phyloP scores from a whole-genome alignment of 768 basidiomycete species.

The Phlegmacium glaucopus region DNA sequence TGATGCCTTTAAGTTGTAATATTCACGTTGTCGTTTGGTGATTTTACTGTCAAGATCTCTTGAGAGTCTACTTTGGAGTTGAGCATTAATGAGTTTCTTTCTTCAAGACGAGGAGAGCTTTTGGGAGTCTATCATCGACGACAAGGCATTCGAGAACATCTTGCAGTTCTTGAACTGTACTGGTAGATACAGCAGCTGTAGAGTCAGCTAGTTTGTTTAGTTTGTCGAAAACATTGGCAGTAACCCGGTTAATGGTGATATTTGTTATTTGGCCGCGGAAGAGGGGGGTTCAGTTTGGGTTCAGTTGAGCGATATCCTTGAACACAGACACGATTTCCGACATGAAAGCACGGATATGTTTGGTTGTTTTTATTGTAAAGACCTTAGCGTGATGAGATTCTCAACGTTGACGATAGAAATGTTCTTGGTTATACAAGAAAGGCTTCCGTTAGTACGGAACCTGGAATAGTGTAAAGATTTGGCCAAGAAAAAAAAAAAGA shows the following conservation, averaged over 20 bases:
- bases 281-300: too few species aligned
- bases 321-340: slow-evolving; percentile 95
- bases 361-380: slow-evolving; percentile 92
- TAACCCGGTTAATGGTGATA: slow-evolving; percentile 90
- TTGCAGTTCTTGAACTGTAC: slow-evolving; percentile 90
- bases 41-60: slow-evolving; percentile 94
- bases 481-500: too few species aligned
- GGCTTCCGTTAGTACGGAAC: slow-evolving; percentile 77
- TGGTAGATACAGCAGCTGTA: slow-evolving; percentile 91
- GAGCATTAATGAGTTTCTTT: slow-evolving; percentile 97
- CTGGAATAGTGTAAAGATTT: slow-evolving; percentile 26
- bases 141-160: slow-evolving; percentile 85
- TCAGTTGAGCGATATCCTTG: slow-evolving; percentile 97
- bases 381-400: slow-evolving; percentile 74
- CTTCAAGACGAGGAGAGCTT: slow-evolving; percentile 89
- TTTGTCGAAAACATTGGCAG: slow-evolving; percentile 93
- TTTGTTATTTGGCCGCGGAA: slow-evolving; percentile 99
- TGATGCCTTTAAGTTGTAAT: slow-evolving; percentile 96
- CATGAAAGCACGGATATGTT: slow-evolving; percentile 93
- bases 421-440: slow-evolving; percentile 75
- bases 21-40: slow-evolving; percentile 90
- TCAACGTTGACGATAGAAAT: slow-evolving; percentile 89
- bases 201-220: slow-evolving; percentile 98
- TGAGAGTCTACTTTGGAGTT: slow-evolving; percentile 88
- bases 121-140: slow-evolving; percentile 86